Conservation (phyloP, 805 yeast species). For the Candida easanensis region DNA sequence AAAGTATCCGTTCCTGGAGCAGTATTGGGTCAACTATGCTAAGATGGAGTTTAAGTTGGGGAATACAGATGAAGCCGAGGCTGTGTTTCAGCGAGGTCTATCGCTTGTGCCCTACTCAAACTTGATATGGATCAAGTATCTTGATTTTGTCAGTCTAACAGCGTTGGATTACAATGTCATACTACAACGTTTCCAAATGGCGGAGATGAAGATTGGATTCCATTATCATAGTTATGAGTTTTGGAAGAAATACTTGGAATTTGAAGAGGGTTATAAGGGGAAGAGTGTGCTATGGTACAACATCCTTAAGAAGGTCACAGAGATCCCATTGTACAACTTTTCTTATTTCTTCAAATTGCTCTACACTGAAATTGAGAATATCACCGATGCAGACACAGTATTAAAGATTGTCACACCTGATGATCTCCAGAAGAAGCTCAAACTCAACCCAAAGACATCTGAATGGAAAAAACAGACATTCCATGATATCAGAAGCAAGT, state of each 20-base stretch:
- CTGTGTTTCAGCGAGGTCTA: constrained; percentile 40
- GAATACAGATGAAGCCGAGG: constrained; percentile 34
- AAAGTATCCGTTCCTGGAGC: constrained; percentile 48
- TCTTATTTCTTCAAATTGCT: constrained; percentile 42
- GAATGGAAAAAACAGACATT: constrained; percentile 13
- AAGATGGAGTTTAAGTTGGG: constrained; percentile 45
- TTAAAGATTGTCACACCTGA: constrained; percentile 12
- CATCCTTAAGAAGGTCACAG: constrained; percentile 47
- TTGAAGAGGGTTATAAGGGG: constrained; percentile 37
- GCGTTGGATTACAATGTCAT: constrained; percentile 31
- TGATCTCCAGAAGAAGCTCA: constrained; percentile 25
- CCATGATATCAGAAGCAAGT: constrained; percentile 33
- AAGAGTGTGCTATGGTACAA: constrained; percentile 23
- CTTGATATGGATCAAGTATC: constrained; percentile 49
- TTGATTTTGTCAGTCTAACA: constrained; percentile 36
- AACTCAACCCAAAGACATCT: constrained; percentile 7
- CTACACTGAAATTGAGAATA: constrained; percentile 31
- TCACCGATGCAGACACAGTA: constrained; percentile 11
- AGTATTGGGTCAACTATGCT: constrained; percentile 59
- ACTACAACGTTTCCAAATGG: constrained; percentile 40
- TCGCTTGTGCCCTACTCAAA: constrained; percentile 41
- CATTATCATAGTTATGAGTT: constrained; percentile 51
- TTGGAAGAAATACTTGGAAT: constrained; percentile 47
- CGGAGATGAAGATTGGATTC: constrained; percentile 47
- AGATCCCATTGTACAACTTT: constrained; percentile 56